phyloP scores from a whole-genome alignment of 2,329 filamentous ascomycete genomes.

The Huntiella omanensis region DNA sequence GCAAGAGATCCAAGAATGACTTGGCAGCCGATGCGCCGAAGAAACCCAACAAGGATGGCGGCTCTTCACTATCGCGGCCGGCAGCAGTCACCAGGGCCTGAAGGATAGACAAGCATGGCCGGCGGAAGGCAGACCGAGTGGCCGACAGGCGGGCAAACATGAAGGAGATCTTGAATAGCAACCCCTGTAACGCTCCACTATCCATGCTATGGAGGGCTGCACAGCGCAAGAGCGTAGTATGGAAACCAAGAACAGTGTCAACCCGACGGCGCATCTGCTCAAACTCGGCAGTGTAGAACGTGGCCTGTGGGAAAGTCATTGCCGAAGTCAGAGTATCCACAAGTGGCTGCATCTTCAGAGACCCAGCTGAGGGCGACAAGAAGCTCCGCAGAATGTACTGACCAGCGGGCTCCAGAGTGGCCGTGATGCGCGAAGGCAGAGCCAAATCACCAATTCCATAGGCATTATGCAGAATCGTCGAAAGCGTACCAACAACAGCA shows the following conservation, averaged over 20 bases:
- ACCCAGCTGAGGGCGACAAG: conserved; percentile 47
- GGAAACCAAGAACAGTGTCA: conserved; percentile 43
- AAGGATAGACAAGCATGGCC: conserved; percentile 48
- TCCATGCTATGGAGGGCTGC: conserved; percentile 44
- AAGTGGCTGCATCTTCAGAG: conserved; percentile 59
- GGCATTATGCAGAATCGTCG: conserved; percentile 50
- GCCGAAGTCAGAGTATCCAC: conserved; percentile 38
- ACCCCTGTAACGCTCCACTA: conserved; percentile 49
- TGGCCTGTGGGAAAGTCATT: conserved; percentile 32
- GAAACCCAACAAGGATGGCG: conserved; percentile 84
- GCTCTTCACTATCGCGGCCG: conserved; percentile 39
- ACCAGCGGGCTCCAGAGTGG: conserved; percentile 52
- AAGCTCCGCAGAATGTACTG: conserved; percentile 61
- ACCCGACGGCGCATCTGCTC: conserved; percentile 44
- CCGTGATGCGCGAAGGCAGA: conserved; percentile 28
- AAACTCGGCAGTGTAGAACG: conserved; percentile 37
- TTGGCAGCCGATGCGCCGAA: conserved; percentile 67
- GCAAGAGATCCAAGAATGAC: conserved; percentile 63
- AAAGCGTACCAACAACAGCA: conserved; percentile 49
- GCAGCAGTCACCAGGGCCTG: conserved; percentile 55
- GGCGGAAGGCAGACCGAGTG: conserved; percentile 44
- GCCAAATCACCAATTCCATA: conserved; percentile 53
- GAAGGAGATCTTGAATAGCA: conserved; percentile 65
- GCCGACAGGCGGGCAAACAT: conserved; percentile 62
- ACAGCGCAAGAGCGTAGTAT: conserved; percentile 50